Conservation (phyloP, 2,329 filamentous ascomycete species). For the Venturia pyrina region DNA sequence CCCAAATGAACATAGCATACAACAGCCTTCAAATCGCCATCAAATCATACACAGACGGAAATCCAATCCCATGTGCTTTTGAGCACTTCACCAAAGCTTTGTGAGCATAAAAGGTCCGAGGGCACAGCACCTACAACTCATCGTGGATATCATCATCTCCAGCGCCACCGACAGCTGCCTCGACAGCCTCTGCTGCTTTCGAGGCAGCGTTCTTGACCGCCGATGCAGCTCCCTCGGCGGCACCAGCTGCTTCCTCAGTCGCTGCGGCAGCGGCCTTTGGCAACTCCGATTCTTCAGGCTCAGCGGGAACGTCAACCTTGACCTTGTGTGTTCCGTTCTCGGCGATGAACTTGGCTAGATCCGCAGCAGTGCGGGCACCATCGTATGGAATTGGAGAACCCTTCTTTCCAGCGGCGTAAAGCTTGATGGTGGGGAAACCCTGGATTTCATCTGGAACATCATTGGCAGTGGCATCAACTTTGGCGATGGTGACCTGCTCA, state of each 20-base stretch:
- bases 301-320: slow-evolving; percentile 13
- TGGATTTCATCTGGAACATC: slow-evolving; percentile 94
- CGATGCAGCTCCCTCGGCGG: slow-evolving; percentile 17
- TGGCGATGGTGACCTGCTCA: slow-evolving; percentile 52
- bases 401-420: slow-evolving; percentile 89
- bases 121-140: slow-evolving; percentile 51
- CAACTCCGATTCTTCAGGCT: background rate
- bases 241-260: slow-evolving; percentile 1
- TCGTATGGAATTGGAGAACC: slow-evolving; percentile 73
- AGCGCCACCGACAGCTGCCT: slow-evolving; percentile 18
- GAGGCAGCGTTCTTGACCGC: slow-evolving; percentile 27
- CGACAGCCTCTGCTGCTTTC: slow-evolving; percentile 23
- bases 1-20: background rate
- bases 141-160: slow-evolving; percentile 46
- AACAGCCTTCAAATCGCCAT: background rate
- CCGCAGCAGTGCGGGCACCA: slow-evolving; percentile 80
- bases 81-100: background rate
- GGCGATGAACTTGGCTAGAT: slow-evolving; percentile 83
- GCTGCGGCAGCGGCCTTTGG: slow-evolving; percentile 22
- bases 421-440: slow-evolving; percentile 98
- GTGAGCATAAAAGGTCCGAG: background rate
- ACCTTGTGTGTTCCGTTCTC: slow-evolving; percentile 77
- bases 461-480: slow-evolving; percentile 93
- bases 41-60: slow-evolving; percentile 4
- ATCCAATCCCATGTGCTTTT: slow-evolving; percentile 4